Evolutionary conservation across 106 monocot genomes (phyloP), one percentile per base, ranked within the genome.

Genomic region (Ottelia alismoides): DNA sequence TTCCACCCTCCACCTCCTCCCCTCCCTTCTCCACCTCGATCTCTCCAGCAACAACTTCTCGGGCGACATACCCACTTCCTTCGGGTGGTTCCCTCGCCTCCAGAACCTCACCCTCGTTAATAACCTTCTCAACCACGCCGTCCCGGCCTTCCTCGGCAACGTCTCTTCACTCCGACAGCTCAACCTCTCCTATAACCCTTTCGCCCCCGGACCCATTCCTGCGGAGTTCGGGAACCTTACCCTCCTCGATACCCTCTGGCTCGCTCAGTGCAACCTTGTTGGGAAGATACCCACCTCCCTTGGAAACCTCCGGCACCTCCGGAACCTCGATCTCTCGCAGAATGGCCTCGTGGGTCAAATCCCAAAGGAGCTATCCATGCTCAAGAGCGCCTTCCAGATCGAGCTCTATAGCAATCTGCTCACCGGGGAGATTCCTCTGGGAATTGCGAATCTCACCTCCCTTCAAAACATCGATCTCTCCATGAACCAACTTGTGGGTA

Each of bases 151-250:
- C 45, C 47, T 60, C 5, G 60, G 60, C 22, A 22, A 47, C 0
- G 18, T 60, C 46, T 1, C 47, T 16, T 43, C 40, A 43, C 75
- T 88, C 10, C 58, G 25, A 3, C 70, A 88, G 52, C 74, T 88
- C 47, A 82, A 78, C 60, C 66, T 88, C 28, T 75, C 82, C 46
- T 82, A 92, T 73, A 92, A 92, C 61, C 64, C 73, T 11, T 79
- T 92, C 65, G 21, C 58, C 14, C 70, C 75, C 0, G 76, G 71
- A 0, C 57, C 61, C 3, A 48, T 92, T 2, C 92, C 92, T 1
- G 10, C 51, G 16, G 45, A 53, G 19, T 28, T 86, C 62, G 76
- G 76, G 27, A 52, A 77, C 46, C 79, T 92, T 45, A 45, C 71
- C 21, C 25, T 28, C 1, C 63, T 92, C 18, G 47, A 72, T 48